phyloP scores from a whole-genome alignment of 306 rosid species.

The Trifolium dubium region DNA sequence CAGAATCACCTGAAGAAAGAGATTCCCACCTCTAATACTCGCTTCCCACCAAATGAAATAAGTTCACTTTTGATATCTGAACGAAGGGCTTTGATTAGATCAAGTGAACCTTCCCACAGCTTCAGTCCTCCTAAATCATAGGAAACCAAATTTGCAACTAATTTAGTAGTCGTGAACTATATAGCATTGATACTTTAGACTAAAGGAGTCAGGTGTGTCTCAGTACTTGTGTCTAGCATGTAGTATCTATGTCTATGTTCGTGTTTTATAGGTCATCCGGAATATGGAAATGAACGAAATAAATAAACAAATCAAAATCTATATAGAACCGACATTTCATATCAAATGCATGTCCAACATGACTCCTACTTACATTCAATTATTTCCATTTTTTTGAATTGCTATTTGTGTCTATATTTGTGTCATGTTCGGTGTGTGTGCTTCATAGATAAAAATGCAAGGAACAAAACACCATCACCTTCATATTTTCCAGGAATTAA shows the following conservation, averaged over 20 bases:
- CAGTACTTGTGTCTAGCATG: background rate
- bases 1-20: constrained; percentile 45
- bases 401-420: background rate
- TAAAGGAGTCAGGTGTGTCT: background rate
- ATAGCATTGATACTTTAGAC: background rate
- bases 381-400: no score
- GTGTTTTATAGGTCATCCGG: background rate
- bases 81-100: constrained; percentile 74
- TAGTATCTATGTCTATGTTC: no score
- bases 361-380: background rate
- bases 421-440: background rate
- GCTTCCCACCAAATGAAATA: constrained; percentile 62
- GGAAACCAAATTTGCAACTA: constrained; percentile 25
- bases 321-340: background rate
- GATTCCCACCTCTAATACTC: constrained; percentile 83
- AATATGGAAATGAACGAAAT: background rate
- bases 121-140: constrained; percentile 71
- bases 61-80: constrained; percentile 57
- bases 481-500: constrained; percentile 94
- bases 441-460: constrained; percentile 24
- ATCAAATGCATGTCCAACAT: background rate
- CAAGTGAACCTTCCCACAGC: constrained; percentile 93
- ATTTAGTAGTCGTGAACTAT: background rate
- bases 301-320: background rate
- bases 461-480: constrained; percentile 50